Evolutionary conservation across 164 flowering plant species (phyloP).

Genomic region (Buxus sempervirens): DNA sequence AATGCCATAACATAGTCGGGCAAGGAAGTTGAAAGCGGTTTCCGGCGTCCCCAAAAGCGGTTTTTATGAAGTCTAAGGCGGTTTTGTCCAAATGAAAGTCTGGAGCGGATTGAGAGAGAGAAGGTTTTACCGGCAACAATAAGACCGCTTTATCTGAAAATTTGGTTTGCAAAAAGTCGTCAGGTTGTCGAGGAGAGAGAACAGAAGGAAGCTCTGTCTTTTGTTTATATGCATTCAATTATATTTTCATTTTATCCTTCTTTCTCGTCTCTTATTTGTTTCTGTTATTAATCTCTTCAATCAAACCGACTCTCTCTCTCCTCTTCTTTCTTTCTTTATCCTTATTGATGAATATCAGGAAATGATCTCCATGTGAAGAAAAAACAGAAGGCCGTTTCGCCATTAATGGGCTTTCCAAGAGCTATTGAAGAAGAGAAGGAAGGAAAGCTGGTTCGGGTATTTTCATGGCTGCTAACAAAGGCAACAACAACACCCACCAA

Average conservation of each 20-base stretch:
- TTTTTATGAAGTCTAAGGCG: conserved; percentile 19
- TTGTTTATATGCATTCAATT: conserved; percentile 47
- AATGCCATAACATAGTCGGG: background rate
- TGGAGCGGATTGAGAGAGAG: conserved; percentile 20
- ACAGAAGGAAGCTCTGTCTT: conserved; percentile 28
- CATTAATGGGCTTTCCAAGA: conserved; percentile 40
- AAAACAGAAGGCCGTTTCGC: conserved; percentile 24
- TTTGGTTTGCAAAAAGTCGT: conserved; percentile 31
- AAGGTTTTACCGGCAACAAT: conserved; percentile 12
- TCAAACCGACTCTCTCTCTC: conserved; percentile 26
- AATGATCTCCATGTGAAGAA: conserved; percentile 15
- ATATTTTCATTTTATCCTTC: conserved; percentile 6
- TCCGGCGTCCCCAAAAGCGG: conserved; percentile 7
- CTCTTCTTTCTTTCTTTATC: conserved; percentile 14
- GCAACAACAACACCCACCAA: conserved; percentile 14
- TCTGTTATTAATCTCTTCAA: background rate
- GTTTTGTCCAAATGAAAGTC: conserved; percentile 19
- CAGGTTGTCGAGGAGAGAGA: conserved; percentile 19
- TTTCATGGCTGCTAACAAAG: conserved; percentile 43
- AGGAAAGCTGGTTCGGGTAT: conserved; percentile 12
- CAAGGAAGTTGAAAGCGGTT: conserved; percentile 4
- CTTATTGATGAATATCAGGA: background rate
- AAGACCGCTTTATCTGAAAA: conserved; percentile 43
- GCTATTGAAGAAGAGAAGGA: conserved; percentile 18
- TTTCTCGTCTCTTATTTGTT: background rate